Evolutionary conservation across 495 filamentous ascomycete genomes (phyloP), one percentile per base, ranked within the genome.

Genomic region (Penicillium argentinense): DNA sequence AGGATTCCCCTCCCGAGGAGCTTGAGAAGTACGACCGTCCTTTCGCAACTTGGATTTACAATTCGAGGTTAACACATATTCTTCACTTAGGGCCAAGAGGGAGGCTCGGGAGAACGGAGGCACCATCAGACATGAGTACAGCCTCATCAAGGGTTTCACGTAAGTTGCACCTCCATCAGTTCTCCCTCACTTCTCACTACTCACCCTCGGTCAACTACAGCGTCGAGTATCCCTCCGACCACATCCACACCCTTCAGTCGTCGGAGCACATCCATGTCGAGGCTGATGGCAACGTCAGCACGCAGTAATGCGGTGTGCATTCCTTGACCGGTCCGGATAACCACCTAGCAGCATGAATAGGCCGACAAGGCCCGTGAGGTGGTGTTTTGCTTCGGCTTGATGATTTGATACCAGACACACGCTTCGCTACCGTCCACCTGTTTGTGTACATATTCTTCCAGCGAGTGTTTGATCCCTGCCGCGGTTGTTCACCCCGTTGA

Each of bases 121-220:
- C 49, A 79, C 76, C 59, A 91, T 97, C 69, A 80, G 68, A 41
- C 81, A 91, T 54, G 87, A 91, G 61, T 96, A 87, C 75, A 83
- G 67, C 27, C 64, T 97, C 51, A 89, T 95, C 73, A 92, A 89
- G 68, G 89, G 87, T 28, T 96, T 97, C 75, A 83, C 85, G 93
- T 97, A 82, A 59, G 87, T 61, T 14, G 43, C 17, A 16, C 14
- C 5, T 42, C 8, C 36, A 17, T 22, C 11, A 16, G 3, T 29
- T 46, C 26, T 11, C 13, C 26, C 26, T 18, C n/a, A 22, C 9
- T 21, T 22, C 8, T 18, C 16, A 28, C 13, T 33, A 14, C 16
- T 34, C 16, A 34, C 6, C 30, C 13, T 14, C 30, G 8, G 16
- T 11, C 1, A 16, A 2, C 8, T 29, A 45, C 46, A 97, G 92